Base-by-base conservation (phyloP, 2,329 filamentous ascomycete genomes). In the Camillea tinctor region DNA sequence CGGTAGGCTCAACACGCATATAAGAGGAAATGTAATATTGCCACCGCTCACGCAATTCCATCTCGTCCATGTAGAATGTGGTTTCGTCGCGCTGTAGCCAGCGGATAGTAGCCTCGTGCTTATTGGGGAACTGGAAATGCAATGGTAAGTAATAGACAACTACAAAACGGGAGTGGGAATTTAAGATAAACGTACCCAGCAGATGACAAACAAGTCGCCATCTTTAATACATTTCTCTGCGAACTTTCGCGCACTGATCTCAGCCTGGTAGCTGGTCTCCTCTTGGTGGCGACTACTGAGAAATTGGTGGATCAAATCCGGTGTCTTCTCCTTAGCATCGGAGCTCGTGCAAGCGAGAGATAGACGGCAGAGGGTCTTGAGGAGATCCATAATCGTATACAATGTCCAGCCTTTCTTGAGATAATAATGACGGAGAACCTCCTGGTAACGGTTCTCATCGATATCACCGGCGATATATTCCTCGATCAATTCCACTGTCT, bases 11-110 rank as follows among this genome's bases (percentile, higher is more conserved):
- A 22, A 93, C 85, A 64, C 92, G 91, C 66, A 92, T 91, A 75
- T 91, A 98, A 0, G 93, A 93, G 19, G 94, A 93, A 59, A 97
- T 92, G 73, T 99, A 99, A 78, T 96, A 96, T 69, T 94, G 91
- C 95, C 95, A 99, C 48, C 87, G 84, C 63, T 92, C 88, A 59
- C 89, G 88, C 55, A 88, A 85, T 71, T 95, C 90, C 80, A 97
- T 89, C 67, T 97, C 92, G 66, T 96, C 92, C 71, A 89, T 89
- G 68, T 95, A 93, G 73, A 97, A 92, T 0, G 96, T 90, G 49
- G 86, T 87, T 66, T 90, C 87, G 54, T 89, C 86, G 56, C 84
- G 82, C 67, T 87, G 85, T 54, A 90, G 76, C 82, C 86, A 88
- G 51, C 92, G 91, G 11, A 96, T 82, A 1, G 86, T 88, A 36